Percentiles rank a stretch among this genome's conserved stretches.
These are phyloP conservation scores for Botrytis pseudocinerea DNA, from an alignment of 2,329 filamentous ascomycete genomes.

Conservation along the genomic window DNA sequence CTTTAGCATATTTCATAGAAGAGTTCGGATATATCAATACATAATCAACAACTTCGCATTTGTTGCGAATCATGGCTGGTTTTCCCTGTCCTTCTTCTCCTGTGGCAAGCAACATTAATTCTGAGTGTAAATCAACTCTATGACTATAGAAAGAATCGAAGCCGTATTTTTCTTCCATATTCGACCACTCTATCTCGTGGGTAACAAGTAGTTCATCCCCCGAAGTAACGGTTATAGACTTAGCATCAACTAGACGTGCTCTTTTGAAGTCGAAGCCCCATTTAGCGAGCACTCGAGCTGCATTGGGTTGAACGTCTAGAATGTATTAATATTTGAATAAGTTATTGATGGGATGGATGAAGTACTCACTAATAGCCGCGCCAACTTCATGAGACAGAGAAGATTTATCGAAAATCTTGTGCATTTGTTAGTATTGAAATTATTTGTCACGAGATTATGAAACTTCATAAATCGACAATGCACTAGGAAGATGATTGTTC, in stretches of 20 bases:
- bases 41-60: conserved; percentile 44
- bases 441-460: too few relatives aligned
- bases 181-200: conserved; percentile 24
- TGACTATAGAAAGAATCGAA: conserved; percentile 55
- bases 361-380: conserved; percentile 51
- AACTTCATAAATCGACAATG: background rate
- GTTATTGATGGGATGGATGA: background rate
- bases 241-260: conserved; percentile 42
- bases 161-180: conserved; percentile 30
- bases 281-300: conserved; percentile 55
- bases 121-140: conserved; percentile 53
- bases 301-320: conserved; percentile 56
- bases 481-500: background rate
- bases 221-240: conserved; percentile 43
- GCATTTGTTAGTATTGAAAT: conserved; percentile 27
- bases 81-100: conserved; percentile 42
- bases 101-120: conserved; percentile 51
- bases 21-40: background rate
- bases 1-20: background rate
- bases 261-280: conserved; percentile 47
- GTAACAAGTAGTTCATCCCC: conserved; percentile 27
- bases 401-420: conserved; percentile 55
- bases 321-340: background rate
- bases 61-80: conserved; percentile 44
- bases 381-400: conserved; percentile 56